Evolutionary conservation across 140 eudicot genomes (phyloP).

Genomic region (Bidens hawaiensis): DNA sequence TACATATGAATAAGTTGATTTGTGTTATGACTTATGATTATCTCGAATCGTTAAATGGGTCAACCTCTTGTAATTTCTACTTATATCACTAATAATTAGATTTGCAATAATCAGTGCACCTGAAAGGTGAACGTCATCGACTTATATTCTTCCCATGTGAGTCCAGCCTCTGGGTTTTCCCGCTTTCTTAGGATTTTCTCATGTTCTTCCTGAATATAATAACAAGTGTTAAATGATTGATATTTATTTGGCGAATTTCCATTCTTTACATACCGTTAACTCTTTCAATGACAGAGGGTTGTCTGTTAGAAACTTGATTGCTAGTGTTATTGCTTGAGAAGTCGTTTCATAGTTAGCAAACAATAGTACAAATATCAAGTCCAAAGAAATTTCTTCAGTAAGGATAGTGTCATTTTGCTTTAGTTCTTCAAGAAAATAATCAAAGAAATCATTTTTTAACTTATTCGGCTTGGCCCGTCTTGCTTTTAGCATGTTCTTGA

Average conservation of each 20-base stretch:
- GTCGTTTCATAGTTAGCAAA: conserved; percentile 82
- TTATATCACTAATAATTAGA: neutral
- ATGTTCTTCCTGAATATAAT: conserved; percentile 56
- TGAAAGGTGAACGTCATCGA: conserved; percentile 72
- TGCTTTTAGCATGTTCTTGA: conserved; percentile 58
- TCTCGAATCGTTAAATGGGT: no score
- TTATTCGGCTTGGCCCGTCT: conserved; percentile 58
- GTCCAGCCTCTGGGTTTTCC: conserved; percentile 41
- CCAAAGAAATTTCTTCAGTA: conserved; percentile 68
- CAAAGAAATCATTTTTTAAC: conserved; percentile 46
- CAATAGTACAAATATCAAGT: conserved; percentile 72
- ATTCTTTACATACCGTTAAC: conserved; percentile 41
- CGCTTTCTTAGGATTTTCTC: conserved; percentile 47
- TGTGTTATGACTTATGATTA: no score
- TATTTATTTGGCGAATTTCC: neutral
- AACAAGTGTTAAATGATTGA: neutral
- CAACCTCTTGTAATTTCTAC: no score
- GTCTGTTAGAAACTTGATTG: conserved; percentile 53
- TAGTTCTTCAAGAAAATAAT: no score
- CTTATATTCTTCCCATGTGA: conserved; percentile 75
- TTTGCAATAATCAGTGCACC: conserved; percentile 22
- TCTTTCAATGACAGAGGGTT: conserved; percentile 55
- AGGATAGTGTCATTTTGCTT: conserved; percentile 44
- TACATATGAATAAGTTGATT: no score
- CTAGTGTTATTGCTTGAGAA: conserved; percentile 52